phyloP scores from a whole-genome alignment of 768 basidiomycete species.

The Termitomyces sp. region DNA sequence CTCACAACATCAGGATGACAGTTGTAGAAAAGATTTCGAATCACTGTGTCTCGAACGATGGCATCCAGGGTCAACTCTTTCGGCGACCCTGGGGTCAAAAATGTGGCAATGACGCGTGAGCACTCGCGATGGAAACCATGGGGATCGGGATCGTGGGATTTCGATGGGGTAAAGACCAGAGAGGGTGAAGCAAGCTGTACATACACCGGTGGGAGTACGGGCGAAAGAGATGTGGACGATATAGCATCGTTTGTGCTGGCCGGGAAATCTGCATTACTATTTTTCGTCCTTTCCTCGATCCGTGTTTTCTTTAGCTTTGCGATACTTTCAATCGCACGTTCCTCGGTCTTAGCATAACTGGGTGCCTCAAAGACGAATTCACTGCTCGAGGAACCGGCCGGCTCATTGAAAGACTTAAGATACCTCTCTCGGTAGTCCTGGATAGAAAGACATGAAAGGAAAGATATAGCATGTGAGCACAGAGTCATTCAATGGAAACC shows the following conservation, averaged over 20 bases:
- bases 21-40: constrained; percentile 23
- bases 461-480: not conserved
- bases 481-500: not conserved
- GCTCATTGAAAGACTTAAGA: constrained; percentile 20
- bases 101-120: constrained; percentile 25
- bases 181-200: constrained; percentile 15
- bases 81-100: constrained; percentile 22
- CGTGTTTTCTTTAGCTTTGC: constrained; percentile 18
- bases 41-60: constrained; percentile 21
- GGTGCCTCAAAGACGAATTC: constrained; percentile 18
- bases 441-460: not conserved
- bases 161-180: constrained; percentile 1
- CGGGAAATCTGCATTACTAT: not conserved
- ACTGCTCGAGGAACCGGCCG: constrained; percentile 17
- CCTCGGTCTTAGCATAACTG: constrained; percentile 6
- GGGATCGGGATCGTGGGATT: not conserved
- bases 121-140: constrained; percentile 22
- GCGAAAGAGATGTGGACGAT: constrained; percentile 6
- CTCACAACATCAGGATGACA: constrained; percentile 35
- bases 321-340: constrained; percentile 8
- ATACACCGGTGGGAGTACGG: constrained; percentile 6
- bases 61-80: constrained; percentile 27
- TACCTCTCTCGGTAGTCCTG: constrained; percentile 35
- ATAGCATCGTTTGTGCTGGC: not conserved
- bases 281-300: constrained; percentile 4